Base-by-base conservation (phyloP, 495 filamentous ascomycete genomes). In the Talaromyces thailandensis region DNA sequence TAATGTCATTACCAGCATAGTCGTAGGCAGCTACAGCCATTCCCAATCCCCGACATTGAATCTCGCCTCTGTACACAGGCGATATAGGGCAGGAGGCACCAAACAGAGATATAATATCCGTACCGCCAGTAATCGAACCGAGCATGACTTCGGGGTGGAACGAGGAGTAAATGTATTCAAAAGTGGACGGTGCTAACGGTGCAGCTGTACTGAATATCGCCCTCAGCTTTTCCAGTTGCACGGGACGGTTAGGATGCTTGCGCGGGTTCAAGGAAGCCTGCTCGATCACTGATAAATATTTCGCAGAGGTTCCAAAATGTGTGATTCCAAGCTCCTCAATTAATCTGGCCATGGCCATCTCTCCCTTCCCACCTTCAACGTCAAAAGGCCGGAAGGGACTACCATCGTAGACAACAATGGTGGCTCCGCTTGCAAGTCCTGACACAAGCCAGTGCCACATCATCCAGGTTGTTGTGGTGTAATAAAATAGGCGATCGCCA, bases 371-470 rank as follows among this genome's bases (percentile, higher is more conserved):
- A 6, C 74, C 75, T 66, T 81, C 75, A 4, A 62, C 29, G 58
- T 82, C 81, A 1, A 84, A 72, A 8, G 83, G 83, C 65, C 85
- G 78, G 80, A 96, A 96, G 18, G 92, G 92, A 0, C 90, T 94
- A 31, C 92, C 92, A 64, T 94, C 89, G 72, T 97, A 97, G 3
- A 96, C 80, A 23, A 96, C 82, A 45, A 96, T 79, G 1, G 90
- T 93, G 6, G 88, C 81, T 61, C 92, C 92, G 59, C 82, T 85
- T 11, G 90, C 88, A 8, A 96, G 82, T 0, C 84, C 90, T 5
- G 90, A 93, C 21, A 96, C 84, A 50, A 92, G 84, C 92, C 92
- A 96, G 71, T 96, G 92, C 89, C 91, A 94, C 92, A 96, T 96
- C 92, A 96, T 94, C 91, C 89, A 94, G 4, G 92, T 95, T 29